phyloP scores from a whole-genome alignment of 2,329 filamentous ascomycete species.

The Talaromyces pinophilus region DNA sequence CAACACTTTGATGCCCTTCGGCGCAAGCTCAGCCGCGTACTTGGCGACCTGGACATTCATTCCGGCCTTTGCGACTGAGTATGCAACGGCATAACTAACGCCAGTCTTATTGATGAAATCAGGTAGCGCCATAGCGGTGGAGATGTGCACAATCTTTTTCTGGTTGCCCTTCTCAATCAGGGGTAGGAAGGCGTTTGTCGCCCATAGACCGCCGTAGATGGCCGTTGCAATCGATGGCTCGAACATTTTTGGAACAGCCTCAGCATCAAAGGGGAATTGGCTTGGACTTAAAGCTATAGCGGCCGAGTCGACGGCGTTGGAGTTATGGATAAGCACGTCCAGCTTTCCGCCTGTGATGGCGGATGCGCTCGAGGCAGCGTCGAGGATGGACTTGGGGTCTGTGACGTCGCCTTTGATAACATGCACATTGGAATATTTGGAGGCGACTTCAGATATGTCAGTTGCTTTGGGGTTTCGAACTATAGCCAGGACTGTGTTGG shows the following conservation, averaged over 20 bases:
- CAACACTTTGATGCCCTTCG: conserved; percentile 37
- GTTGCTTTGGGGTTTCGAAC: conserved; percentile 38
- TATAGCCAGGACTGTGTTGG: conserved; percentile 44
- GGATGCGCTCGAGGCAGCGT: conserved; percentile 36
- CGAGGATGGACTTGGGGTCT: conserved; percentile 36
- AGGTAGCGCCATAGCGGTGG: conserved; percentile 39
- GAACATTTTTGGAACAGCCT: conserved; percentile 26
- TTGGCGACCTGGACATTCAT: conserved; percentile 47
- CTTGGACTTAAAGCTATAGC: conserved; percentile 26
- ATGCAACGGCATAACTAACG: conserved; percentile 33
- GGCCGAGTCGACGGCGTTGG: conserved; percentile 34
- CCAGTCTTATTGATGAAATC: conserved; percentile 28
- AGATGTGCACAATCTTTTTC: conserved; percentile 49
- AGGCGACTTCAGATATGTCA: conserved; percentile 32
- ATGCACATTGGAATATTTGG: conserved; percentile 37
- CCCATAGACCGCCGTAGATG: conserved; percentile 34
- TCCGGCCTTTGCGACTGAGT: conserved; percentile 44
- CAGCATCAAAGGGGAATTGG: conserved; percentile 7
- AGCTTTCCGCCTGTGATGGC: conserved; percentile 41
- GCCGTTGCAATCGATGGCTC: conserved; percentile 32
- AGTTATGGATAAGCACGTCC: conserved; percentile 48
- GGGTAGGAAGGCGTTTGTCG: conserved; percentile 45
- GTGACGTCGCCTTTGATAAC: conserved; percentile 37
- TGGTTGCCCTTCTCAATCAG: conserved; percentile 40
- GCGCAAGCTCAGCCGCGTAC: conserved; percentile 39